Evolutionary conservation across 176 grass and related monocot species (phyloP).

Genomic region (Raddia distichophylla): DNA sequence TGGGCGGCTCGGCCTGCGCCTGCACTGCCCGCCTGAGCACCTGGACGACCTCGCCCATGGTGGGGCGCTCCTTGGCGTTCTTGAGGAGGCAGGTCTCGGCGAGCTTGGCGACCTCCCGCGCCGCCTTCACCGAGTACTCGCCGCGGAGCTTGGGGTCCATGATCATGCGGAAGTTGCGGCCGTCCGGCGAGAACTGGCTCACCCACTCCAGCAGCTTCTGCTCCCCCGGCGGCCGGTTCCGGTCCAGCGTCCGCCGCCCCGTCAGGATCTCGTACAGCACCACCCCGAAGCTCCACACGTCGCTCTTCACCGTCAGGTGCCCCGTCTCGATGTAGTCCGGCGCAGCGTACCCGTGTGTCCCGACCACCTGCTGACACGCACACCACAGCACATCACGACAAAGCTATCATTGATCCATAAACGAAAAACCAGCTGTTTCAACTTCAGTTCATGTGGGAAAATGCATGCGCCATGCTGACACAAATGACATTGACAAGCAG

Average conservation of each 20-base stretch:
- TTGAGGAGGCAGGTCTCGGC: constrained; percentile 73
- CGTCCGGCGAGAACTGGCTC: constrained; percentile 62
- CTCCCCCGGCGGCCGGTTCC: constrained; percentile 63
- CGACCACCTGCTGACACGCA: constrained; percentile 74
- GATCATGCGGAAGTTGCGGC: constrained; percentile 88
- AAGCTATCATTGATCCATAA: neutral
- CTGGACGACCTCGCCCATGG: constrained; percentile 78
- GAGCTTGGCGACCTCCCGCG: constrained; percentile 80
- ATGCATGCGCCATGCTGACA: neutral
- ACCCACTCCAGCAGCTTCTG: constrained; percentile 96
- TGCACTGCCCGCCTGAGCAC: constrained; percentile 52
- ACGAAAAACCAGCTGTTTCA: neutral
- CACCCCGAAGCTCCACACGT: constrained; percentile 95
- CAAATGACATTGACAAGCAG: too few species aligned
- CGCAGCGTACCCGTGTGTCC: constrained; percentile 91
- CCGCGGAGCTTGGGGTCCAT: constrained; percentile 78
- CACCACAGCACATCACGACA: neutral
- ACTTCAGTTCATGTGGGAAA: neutral
- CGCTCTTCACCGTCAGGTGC: constrained; percentile 81
- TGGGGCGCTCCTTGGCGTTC: constrained; percentile 76
- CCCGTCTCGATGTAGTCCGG: constrained; percentile 92
- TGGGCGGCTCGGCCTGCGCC: constrained; percentile 40
- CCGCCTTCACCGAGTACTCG: constrained; percentile 66
- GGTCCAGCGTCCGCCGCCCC: constrained; percentile 72
- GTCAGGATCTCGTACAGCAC: constrained; percentile 93